Conservation (phyloP, 345 rosid genomes). For the Eucalyptus rudis region DNA sequence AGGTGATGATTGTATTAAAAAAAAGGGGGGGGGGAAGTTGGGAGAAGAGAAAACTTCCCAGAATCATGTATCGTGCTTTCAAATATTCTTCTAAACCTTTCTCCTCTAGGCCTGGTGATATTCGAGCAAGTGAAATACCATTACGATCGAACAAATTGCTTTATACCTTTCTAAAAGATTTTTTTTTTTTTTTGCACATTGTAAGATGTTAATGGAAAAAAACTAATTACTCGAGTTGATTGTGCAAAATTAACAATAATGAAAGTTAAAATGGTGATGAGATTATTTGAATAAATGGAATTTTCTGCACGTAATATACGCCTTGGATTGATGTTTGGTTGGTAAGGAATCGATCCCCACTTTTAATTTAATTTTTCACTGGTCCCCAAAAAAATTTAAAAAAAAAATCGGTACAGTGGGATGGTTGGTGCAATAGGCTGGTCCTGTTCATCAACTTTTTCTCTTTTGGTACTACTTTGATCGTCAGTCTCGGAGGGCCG, state of each 20-base stretch:
- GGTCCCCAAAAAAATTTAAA: not conserved
- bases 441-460: not conserved
- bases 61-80: rapidly evolving
- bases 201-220: not conserved
- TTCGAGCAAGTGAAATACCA: not conserved
- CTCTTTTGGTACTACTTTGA: not conserved
- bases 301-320: not conserved
- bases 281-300: not conserved
- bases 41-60: not conserved
- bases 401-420: not conserved
- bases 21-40: not conserved
- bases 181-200: not conserved
- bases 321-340: not conserved
- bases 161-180: not conserved
- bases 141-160: not conserved
- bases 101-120: not conserved
- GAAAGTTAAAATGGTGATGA: not conserved
- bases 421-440: not conserved
- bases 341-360: not conserved
- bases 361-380: not conserved
- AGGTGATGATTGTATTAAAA: not conserved
- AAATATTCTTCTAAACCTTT: not conserved
- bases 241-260: not conserved
- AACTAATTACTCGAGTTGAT: not conserved
- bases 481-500: rapidly evolving